Evolutionary conservation across 2,329 filamentous ascomycete genomes (phyloP).

Genomic region (Albifimbria verrucaria): DNA sequence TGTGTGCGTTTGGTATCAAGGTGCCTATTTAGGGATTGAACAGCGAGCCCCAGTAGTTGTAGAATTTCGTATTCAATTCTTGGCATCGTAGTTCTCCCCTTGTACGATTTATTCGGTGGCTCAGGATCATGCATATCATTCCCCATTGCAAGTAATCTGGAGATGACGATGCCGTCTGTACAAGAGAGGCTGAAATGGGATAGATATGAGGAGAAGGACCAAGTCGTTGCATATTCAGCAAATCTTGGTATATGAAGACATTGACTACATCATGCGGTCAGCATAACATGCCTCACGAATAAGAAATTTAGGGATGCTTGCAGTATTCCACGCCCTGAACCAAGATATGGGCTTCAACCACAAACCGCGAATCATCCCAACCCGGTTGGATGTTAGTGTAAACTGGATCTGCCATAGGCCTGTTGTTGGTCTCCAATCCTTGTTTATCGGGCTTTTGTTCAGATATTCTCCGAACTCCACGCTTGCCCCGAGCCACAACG

Average conservation of each 20-base stretch:
- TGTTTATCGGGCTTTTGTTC: too few relatives aligned
- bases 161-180: slow-evolving; percentile 11
- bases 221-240: slow-evolving; percentile 17
- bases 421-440: slow-evolving; percentile 7
- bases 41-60: slow-evolving; percentile 24
- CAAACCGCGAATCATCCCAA: too few relatives aligned
- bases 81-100: slow-evolving; percentile 10
- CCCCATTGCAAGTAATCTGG: slow-evolving; percentile 25
- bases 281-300: not conserved
- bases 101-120: slow-evolving; percentile 27
- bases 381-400: too few relatives aligned
- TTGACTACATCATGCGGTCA: slow-evolving; percentile 7
- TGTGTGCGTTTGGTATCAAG: slow-evolving; percentile 16
- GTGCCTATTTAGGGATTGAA: slow-evolving; percentile 26
- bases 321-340: slow-evolving; percentile 11
- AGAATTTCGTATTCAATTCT: slow-evolving; percentile 21
- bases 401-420: not conserved
- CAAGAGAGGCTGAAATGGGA: slow-evolving; percentile 15
- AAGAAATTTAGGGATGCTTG: slow-evolving; percentile 4
- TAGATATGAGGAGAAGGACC: slow-evolving; percentile 23
- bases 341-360: too few relatives aligned
- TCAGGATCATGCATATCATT: slow-evolving; percentile 28
- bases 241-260: slow-evolving; percentile 4
- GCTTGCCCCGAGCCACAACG: slow-evolving; percentile 25
- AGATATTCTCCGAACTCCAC: not conserved